Percentiles rank a stretch among this genome's conserved stretches.
Evolutionary conservation across 805 yeast species (phyloP).

Genomic region (Yarrowia porcina): DNA sequence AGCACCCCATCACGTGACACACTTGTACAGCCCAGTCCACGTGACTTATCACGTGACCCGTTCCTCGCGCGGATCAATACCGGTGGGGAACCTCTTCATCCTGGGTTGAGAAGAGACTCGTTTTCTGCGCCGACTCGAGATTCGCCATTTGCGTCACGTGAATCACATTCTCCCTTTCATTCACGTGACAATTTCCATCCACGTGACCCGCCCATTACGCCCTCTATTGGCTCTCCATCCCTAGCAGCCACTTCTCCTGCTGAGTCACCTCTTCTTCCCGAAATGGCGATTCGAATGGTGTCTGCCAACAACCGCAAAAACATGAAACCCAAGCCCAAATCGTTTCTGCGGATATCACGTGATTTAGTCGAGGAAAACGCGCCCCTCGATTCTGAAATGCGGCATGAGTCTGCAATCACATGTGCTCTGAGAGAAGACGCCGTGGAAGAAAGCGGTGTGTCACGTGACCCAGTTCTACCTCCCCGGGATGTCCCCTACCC

Average conservation of each 20-base stretch:
- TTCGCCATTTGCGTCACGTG: conserved; percentile 3
- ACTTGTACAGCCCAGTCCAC: neutral
- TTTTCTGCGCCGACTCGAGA: neutral
- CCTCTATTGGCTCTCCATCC: conserved; percentile 4
- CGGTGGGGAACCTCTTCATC: neutral
- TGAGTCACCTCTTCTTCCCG: neutral
- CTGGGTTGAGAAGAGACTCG: neutral
- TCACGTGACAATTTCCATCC: neutral
- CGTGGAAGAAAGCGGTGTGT: neutral
- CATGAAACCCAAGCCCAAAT: conserved; percentile 31
- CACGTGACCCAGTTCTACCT: neutral
- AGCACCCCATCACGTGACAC: neutral
- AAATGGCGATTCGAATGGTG: conserved; percentile 11
- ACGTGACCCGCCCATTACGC: conserved; percentile 8
- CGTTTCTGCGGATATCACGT: conserved; percentile 32
- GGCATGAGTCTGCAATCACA: conserved; percentile 33
- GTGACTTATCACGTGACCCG: conserved; percentile 12
- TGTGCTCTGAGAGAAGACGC: conserved; percentile 31
- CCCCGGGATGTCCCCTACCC: neutral
- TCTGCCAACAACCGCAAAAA: conserved; percentile 25
- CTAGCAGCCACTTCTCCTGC: conserved; percentile 5
- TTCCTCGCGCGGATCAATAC: neutral
- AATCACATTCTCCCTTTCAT: neutral
- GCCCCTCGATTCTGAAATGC: conserved; percentile 33
- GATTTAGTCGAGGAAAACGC: conserved; percentile 32